A percentile compares a stretch with the other conserved stretches of the same genome.
Conservation (phyloP, 108 stramenopile genomes). For the Skeletonema grethae region DNA sequence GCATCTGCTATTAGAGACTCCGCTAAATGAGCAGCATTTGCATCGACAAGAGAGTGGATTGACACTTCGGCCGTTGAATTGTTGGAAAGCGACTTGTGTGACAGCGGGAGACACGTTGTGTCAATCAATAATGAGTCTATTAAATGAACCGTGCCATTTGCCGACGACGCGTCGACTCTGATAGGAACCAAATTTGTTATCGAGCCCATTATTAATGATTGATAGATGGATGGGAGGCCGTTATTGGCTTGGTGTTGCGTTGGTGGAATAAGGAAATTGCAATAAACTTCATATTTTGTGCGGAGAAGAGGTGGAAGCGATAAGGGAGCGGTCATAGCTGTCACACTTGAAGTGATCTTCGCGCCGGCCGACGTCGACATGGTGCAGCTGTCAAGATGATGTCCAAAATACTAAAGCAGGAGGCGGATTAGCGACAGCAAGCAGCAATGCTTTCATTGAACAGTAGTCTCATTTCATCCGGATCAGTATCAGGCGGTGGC, state of each 20-base stretch:
- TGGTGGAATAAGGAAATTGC: too few species aligned
- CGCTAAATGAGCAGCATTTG: slow-evolving; percentile 61
- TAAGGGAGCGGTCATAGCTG: background rate
- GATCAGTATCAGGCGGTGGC: background rate
- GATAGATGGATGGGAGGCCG: too few species aligned
- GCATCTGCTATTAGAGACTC: slow-evolving; percentile 66
- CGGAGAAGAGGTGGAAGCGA: background rate
- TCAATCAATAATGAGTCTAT: slow-evolving; percentile 71
- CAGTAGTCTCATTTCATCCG: background rate
- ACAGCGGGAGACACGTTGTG: slow-evolving; percentile 68
- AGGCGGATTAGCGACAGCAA: background rate
- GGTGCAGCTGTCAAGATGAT: background rate
- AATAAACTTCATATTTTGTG: too few species aligned
- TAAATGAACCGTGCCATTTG: slow-evolving; percentile 49
- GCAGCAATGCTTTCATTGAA: background rate
- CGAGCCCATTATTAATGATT: slow-evolving; percentile 15
- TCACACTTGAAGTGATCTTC: background rate
- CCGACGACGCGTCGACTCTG: slow-evolving; percentile 38
- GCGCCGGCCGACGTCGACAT: too few species aligned
- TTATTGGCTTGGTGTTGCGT: too few species aligned
- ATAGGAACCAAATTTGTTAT: slow-evolving; percentile 48
- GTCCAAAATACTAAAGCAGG: background rate
- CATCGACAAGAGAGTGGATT: slow-evolving; percentile 42
- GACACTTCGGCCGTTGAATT: slow-evolving; percentile 15
- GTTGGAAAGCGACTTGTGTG: slow-evolving; percentile 43